A percentile compares a stretch with the other conserved stretches of the same genome.
These are phyloP conservation scores for Tetracladium setigerum DNA, from an alignment of 495 filamentous ascomycete species.

Conservation along the genomic window DNA sequence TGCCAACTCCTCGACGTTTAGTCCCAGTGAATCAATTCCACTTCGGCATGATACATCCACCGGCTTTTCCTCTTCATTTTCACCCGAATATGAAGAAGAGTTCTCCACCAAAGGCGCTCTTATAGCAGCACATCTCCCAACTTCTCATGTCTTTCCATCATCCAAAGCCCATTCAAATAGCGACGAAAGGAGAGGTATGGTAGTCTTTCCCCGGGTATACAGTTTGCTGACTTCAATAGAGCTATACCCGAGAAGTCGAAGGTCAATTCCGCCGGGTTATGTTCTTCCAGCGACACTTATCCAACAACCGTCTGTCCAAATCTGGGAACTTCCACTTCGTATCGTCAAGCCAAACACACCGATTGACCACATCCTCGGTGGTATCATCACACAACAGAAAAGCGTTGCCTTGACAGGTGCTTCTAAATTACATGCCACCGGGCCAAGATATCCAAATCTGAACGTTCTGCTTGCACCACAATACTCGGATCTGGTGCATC, in stretches of 20 bases:
- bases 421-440: background rate
- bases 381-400: conserved; percentile 7
- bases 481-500: conserved; percentile 1
- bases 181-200: too few relatives aligned
- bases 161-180: too few relatives aligned
- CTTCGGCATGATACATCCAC: too few relatives aligned
- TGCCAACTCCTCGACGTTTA: too few relatives aligned
- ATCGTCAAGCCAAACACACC: conserved; percentile 6
- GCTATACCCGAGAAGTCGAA: background rate
- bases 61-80: too few relatives aligned
- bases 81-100: too few relatives aligned
- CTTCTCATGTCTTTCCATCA: too few relatives aligned
- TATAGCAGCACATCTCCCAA: too few relatives aligned
- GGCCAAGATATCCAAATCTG: conserved; percentile 5
- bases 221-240: too few relatives aligned
- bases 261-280: background rate
- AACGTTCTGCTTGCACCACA: conserved; percentile 8
- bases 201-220: too few relatives aligned
- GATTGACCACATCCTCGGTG: conserved; percentile 10
- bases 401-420: conserved; percentile 1
- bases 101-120: too few relatives aligned
- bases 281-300: background rate
- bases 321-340: conserved; percentile 15
- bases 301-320: background rate
- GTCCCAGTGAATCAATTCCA: too few relatives aligned